These are phyloP conservation scores for Nephromyces sp. DNA, from an alignment of 169 alveolate genomes.

Conservation along the genomic window DNA sequence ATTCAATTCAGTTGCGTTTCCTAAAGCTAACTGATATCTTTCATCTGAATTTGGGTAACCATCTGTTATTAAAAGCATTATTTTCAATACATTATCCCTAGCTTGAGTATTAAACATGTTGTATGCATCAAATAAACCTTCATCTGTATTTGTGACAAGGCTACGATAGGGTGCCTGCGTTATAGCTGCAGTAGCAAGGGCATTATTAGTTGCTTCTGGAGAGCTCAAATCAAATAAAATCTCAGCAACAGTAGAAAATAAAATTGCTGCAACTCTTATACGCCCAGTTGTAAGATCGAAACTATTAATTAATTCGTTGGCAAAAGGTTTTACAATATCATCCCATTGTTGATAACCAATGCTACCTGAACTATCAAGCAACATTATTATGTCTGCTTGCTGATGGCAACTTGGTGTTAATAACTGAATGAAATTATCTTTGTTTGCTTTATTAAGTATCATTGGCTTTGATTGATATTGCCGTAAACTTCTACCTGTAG, in stretches of 20 bases:
- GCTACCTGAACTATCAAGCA: not conserved
- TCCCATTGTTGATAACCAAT: not conserved
- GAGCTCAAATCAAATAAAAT: not conserved
- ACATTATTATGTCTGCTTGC: too few species aligned
- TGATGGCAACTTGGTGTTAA: too few species aligned
- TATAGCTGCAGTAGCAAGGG: not conserved
- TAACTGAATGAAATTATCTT: too few species aligned
- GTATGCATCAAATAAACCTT: not conserved
- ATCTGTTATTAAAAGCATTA: not conserved
- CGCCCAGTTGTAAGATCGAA: not conserved
- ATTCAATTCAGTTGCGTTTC: not conserved
- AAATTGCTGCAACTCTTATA: not conserved
- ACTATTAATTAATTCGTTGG: not conserved
- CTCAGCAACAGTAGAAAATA: not conserved
- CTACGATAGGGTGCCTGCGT: not conserved
- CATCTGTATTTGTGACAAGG: not conserved
- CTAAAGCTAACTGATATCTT: not conserved
- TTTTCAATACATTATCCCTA: not conserved
- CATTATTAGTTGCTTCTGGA: not conserved
- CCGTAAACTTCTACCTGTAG: too few species aligned
- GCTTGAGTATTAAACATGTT: not conserved
- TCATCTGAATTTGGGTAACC: not conserved
- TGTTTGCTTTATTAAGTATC: too few species aligned
- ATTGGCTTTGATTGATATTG: too few species aligned
- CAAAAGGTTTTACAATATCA: not conserved